Conservation (phyloP, 2,329 filamentous ascomycete species). For the Tolypocladium tundrense region DNA sequence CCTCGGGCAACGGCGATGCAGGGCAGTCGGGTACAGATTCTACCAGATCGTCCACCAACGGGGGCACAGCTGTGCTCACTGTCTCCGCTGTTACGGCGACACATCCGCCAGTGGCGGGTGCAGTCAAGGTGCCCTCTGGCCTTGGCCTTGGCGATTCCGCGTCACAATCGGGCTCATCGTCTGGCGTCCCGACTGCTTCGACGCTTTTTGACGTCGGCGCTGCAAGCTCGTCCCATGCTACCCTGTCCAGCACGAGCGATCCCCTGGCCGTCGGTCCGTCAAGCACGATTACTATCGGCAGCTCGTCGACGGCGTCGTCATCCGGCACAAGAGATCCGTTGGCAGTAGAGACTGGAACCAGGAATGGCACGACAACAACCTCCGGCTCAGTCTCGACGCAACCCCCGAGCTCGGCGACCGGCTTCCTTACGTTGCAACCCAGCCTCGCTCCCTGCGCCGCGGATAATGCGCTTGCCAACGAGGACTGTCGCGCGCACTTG, state of each 20-base stretch:
- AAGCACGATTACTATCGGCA: not conserved
- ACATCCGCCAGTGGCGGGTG: not conserved
- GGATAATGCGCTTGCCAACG: not conserved
- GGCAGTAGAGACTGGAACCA: not conserved
- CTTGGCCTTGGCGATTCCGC: not conserved
- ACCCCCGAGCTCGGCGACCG: not conserved
- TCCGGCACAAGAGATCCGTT: not conserved
- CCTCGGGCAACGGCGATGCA: too few relatives aligned
- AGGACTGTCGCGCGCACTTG: constrained; percentile 8
- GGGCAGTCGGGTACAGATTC: too few relatives aligned
- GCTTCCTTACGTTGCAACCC: too few relatives aligned
- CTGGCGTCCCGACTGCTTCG: not conserved
- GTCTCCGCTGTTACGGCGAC: too few relatives aligned
- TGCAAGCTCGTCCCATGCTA: too few relatives aligned
- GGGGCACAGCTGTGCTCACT: too few relatives aligned
- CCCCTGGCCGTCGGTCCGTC: not conserved
- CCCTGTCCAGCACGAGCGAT: too few relatives aligned
- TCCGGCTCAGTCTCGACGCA: not conserved
- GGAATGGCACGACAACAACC: too few relatives aligned
- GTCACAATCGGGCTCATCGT: not conserved
- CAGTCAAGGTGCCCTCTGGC: not conserved
- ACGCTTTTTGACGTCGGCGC: not conserved
- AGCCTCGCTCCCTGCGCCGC: not conserved
- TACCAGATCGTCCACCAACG: too few relatives aligned
- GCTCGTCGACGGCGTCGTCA: not conserved